Evolutionary conservation across 225 moss, liverwort and hornwort genomes (phyloP).

Genomic region (Sphagnum tenellum): DNA sequence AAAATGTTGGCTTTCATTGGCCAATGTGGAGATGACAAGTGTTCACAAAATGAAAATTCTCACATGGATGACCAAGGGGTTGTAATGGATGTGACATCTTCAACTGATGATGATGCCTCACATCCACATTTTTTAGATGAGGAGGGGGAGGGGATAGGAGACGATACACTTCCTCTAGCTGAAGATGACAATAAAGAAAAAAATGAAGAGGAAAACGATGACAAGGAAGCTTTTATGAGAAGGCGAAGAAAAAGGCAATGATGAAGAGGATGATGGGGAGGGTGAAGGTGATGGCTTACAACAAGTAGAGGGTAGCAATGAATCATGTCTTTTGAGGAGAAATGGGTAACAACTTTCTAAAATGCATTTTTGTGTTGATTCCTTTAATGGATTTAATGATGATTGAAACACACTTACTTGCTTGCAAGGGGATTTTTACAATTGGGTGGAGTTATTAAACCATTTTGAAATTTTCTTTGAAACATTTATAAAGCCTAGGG

Average conservation of each 20-base stretch:
- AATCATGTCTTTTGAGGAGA: too few relatives aligned
- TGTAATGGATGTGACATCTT: constrained; percentile 45
- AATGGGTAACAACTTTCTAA: too few relatives aligned
- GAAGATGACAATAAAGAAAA: too few relatives aligned
- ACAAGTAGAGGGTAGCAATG: too few relatives aligned
- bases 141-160: constrained; percentile 53
- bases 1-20: too few relatives aligned
- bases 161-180: constrained; percentile 39
- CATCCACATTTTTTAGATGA: constrained; percentile 72
- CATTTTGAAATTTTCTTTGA: constrained; percentile 94
- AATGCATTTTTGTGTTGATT: too few relatives aligned
- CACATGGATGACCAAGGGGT: constrained; percentile 58
- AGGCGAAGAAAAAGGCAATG: too few relatives aligned
- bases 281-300: too few relatives aligned
- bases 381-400: too few relatives aligned
- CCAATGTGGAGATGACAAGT: too few relatives aligned
- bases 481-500: constrained; percentile 76
- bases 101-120: constrained; percentile 32
- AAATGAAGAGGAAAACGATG: constrained; percentile 34
- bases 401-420: constrained; percentile 1
- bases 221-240: constrained; percentile 26
- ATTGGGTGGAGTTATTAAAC: constrained; percentile 94
- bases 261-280: too few relatives aligned
- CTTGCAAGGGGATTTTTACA: constrained; percentile 84
- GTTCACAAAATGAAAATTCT: too few relatives aligned